phyloP scores from a whole-genome alignment of 129 eudicot species.

The Artemisia tridentata region DNA sequence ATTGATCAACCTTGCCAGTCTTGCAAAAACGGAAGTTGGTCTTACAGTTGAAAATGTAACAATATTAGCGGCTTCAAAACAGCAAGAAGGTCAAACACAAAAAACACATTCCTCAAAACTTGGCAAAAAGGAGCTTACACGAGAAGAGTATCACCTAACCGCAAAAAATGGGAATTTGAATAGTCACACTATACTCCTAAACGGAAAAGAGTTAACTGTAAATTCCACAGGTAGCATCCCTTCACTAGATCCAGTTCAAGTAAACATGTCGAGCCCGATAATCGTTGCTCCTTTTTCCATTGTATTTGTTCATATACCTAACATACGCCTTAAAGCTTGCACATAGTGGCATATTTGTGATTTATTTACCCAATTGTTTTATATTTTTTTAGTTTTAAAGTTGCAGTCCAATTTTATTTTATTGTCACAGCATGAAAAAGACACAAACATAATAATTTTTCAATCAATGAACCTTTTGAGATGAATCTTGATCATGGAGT shows the following conservation, averaged over 20 bases:
- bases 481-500: constrained; percentile 14
- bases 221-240: constrained; percentile 60
- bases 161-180: constrained; percentile 53
- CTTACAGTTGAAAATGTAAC: constrained; percentile 42
- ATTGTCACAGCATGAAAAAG: not conserved
- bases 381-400: not conserved
- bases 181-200: constrained; percentile 51
- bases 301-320: constrained; percentile 59
- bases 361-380: too few relatives aligned
- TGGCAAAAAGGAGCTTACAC: constrained; percentile 13
- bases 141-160: constrained; percentile 83
- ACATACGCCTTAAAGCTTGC: constrained; percentile 52
- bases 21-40: constrained; percentile 34
- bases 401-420: not conserved
- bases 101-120: constrained; percentile 12
- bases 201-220: constrained; percentile 48
- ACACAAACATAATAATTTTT: not conserved
- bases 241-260: constrained; percentile 44
- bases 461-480: not conserved
- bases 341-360: too few relatives aligned
- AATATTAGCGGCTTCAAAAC: constrained; percentile 29
- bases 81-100: constrained; percentile 21
- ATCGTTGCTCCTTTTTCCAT: constrained; percentile 61
- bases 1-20: constrained; percentile 57
- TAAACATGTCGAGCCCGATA: constrained; percentile 39